phyloP scores from a whole-genome alignment of 306 rosid genomes.

The Sicyos edulis region DNA sequence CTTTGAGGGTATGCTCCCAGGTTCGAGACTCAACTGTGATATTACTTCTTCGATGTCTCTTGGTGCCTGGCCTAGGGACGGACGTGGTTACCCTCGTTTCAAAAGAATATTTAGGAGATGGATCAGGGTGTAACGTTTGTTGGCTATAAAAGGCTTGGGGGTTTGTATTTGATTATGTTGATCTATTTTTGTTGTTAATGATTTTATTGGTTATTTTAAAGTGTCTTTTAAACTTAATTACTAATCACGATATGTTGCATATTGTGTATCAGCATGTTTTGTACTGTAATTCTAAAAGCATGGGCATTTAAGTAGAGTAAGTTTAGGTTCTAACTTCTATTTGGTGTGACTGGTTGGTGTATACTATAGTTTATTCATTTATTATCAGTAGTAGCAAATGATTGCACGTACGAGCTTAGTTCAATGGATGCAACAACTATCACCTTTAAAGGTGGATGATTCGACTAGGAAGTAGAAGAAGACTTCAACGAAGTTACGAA shows the following conservation, averaged over 20 bases:
- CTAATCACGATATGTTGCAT: neutral
- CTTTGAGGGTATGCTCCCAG: too few species aligned
- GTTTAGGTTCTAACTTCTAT: too few species aligned
- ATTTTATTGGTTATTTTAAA: neutral
- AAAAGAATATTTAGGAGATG: neutral
- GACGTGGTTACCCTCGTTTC: too few species aligned
- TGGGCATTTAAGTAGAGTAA: neutral
- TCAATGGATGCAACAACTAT: neutral
- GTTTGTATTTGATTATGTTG: neutral
- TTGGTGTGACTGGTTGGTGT: neutral
- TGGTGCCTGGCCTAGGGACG: too few species aligned
- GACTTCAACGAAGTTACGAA: conserved; percentile 13
- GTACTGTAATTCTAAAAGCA: neutral
- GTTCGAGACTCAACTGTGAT: too few species aligned
- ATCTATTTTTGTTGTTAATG: neutral
- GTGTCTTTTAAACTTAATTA: neutral
- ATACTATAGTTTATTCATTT: neutral
- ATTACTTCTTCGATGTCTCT: too few species aligned
- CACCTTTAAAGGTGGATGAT: neutral
- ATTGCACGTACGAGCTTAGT: neutral
- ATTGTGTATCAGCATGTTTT: conserved; percentile 1
- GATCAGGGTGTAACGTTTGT: too few species aligned
- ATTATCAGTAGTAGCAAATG: neutral
- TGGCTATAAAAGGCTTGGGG: neutral
- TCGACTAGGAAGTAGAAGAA: conserved; percentile 7